Evolutionary conservation across 306 rosid species (phyloP).

Genomic region (Luffa aegyptiaca): DNA sequence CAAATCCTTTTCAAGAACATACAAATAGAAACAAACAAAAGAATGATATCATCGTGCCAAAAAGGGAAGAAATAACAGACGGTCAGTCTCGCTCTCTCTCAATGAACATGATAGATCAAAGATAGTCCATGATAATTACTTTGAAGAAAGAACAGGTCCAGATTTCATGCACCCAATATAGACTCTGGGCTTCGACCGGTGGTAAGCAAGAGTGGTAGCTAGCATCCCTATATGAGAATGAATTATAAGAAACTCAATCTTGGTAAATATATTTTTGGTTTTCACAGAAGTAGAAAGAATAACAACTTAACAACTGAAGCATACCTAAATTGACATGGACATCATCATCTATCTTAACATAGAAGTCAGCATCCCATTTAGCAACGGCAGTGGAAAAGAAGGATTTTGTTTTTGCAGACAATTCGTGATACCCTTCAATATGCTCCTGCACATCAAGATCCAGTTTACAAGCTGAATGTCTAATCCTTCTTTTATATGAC

Average conservation of each 20-base stretch:
- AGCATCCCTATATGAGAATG: conserved; percentile 56
- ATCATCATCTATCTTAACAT: conserved; percentile 94
- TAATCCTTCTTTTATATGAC: background rate
- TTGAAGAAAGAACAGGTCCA: conserved; percentile 86
- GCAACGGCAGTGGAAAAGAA: conserved; percentile 91
- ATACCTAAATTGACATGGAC: conserved; percentile 97
- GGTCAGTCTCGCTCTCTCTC: background rate
- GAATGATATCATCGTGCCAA: background rate
- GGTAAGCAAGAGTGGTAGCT: conserved; percentile 74
- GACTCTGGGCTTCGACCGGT: conserved; percentile 86
- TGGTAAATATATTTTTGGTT: background rate
- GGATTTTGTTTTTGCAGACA: conserved; percentile 86
- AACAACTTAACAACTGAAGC: conserved; percentile 8
- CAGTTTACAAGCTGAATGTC: conserved; percentile 10
- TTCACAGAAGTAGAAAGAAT: background rate
- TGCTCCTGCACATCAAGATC: conserved; percentile 57
- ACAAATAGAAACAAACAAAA: background rate
- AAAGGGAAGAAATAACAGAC: background rate
- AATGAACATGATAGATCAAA: background rate
- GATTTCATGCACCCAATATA: conserved; percentile 99
- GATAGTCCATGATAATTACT: conserved; percentile 27
- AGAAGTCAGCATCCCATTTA: conserved; percentile 90
- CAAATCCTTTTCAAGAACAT: background rate
- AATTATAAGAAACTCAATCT: background rate
- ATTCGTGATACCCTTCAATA: conserved; percentile 94